A percentile compares a stretch with the other conserved stretches of the same genome.
phyloP scores from a whole-genome alignment of 345 rosid species.

The Eucalyptus camaldulensis region DNA sequence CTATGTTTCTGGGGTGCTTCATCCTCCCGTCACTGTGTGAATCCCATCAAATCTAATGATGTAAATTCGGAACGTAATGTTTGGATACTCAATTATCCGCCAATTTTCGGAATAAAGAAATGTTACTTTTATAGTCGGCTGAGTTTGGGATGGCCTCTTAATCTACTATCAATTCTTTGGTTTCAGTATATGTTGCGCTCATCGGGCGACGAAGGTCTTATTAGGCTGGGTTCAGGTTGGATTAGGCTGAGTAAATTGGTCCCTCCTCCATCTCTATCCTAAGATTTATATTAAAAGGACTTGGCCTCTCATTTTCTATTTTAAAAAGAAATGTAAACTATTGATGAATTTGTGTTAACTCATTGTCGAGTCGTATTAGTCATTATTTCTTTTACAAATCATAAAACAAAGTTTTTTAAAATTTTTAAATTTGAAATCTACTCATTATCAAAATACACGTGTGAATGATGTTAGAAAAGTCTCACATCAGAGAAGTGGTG shows the following conservation, averaged over 20 bases:
- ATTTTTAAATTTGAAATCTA: not conserved
- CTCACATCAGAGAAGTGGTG: rapidly evolving
- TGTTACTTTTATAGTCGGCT: not conserved
- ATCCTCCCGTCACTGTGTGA: not conserved
- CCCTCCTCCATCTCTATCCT: not conserved
- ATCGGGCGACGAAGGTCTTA: not conserved
- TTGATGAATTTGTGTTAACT: not conserved
- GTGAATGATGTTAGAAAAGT: not conserved
- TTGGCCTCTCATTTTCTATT: not conserved
- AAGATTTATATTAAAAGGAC: not conserved
- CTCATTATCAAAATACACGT: not conserved
- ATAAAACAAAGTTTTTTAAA: not conserved
- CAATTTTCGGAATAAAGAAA: not conserved
- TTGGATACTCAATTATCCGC: not conserved
- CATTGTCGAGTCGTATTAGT: not conserved
- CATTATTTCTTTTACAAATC: not conserved
- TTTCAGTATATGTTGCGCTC: not conserved
- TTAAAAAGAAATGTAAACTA: not conserved
- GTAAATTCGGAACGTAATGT: not conserved
- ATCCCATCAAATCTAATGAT: not conserved
- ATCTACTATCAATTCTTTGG: not conserved
- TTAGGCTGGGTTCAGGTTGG: not conserved
- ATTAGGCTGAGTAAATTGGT: not conserved
- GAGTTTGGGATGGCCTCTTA: not conserved
- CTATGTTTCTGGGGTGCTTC: not conserved